Evolutionary conservation across 2,329 filamentous ascomycete genomes (phyloP).

Genomic region (Pseudocercospora macadamiae): DNA sequence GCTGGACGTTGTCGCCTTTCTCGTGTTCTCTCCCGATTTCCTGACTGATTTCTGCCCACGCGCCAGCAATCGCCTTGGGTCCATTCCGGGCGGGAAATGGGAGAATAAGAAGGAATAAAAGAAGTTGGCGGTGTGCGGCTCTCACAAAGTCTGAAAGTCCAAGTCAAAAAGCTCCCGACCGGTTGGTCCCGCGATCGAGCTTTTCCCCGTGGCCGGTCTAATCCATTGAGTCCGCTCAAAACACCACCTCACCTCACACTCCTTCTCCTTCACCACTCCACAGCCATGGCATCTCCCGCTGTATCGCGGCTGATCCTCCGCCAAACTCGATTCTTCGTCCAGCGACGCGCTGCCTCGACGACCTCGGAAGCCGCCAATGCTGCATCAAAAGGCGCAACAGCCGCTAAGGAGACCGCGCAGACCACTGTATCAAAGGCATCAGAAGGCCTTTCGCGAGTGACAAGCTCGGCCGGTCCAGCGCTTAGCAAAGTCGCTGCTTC

Average conservation of each 20-base stretch:
- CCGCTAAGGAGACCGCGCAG: slow-evolving; percentile 50
- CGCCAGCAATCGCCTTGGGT: slow-evolving; percentile 73
- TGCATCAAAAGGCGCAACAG: slow-evolving; percentile 40
- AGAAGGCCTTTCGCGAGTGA: slow-evolving; percentile 80
- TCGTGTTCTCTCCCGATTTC: slow-evolving; percentile 40
- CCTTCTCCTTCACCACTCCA: slow-evolving; percentile 11
- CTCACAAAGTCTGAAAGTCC: not conserved
- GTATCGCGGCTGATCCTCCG: slow-evolving; percentile 51
- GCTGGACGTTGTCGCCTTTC: slow-evolving; percentile 62
- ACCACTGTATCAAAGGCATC: slow-evolving; percentile 64
- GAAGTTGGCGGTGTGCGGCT: not conserved
- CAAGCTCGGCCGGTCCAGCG: slow-evolving; percentile 77
- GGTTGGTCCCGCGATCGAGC: too few species aligned
- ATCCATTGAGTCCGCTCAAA: slow-evolving; percentile 13
- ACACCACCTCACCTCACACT: slow-evolving; percentile 16
- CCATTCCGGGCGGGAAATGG: slow-evolving; percentile 53
- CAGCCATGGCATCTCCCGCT: slow-evolving; percentile 52
- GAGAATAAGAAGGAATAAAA: not conserved
- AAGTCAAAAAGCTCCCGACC: not conserved
- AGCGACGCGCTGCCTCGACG: slow-evolving; percentile 54
- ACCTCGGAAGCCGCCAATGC: slow-evolving; percentile 51
- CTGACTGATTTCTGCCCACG: slow-evolving; percentile 65
- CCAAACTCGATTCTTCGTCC: slow-evolving; percentile 46
- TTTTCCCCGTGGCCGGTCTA: too few species aligned
- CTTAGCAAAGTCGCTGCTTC: slow-evolving; percentile 73